Base-by-base conservation (phyloP, 257 asterid genomes). In the Capsicum rhomboideum region DNA sequence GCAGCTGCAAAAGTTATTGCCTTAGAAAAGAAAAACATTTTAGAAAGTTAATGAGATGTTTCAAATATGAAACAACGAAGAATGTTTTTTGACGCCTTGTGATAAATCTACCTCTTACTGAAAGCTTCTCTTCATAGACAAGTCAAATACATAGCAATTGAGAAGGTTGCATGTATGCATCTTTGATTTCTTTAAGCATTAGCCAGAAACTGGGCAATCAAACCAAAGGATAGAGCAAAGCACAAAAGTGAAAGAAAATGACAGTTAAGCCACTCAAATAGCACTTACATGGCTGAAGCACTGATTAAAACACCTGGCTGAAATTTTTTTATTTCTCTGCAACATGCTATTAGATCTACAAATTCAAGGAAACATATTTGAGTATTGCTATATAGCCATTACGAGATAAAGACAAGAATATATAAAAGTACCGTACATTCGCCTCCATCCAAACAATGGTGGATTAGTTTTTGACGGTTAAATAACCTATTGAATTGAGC, bases 371-470 rank as follows among this genome's bases (percentile, higher is more conserved):
- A 46, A 6, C 6, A 29, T 68, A 29, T 34, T n/a, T 82, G 66
- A 82, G 40, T 46, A 82, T 42, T 28, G 67, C 40, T 63, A n/a
- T 34, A 68, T 20, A 40, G 8, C n/a, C 13, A 66, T n/a, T 20
- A 20, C 1, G 26, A 84, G 79, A 28, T 23, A 66, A 67, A 23
- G 23, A 10, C 18, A 23, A 52, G 26, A 72, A 84, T 40, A 6
- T 7, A 71, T 56, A 28, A 28, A 34, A 66, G 68, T 68, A 44
- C 63, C 90, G 53, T 88, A 95, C 98, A 88, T 88, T 88, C 93
- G 59, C 98, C 98, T 82, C 99, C 99, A 21, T 98, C 99, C 84
- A 95, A 88, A 79, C 90, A n/a, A 83, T 90, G 91, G 90, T 94
- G 97, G 54, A 95, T 87, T 0, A 97, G 97, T 87, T 93, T 94